Evolutionary conservation across 1,284 basidiomycete species (phyloP).

Genomic region (Ustilago cynodontis): DNA sequence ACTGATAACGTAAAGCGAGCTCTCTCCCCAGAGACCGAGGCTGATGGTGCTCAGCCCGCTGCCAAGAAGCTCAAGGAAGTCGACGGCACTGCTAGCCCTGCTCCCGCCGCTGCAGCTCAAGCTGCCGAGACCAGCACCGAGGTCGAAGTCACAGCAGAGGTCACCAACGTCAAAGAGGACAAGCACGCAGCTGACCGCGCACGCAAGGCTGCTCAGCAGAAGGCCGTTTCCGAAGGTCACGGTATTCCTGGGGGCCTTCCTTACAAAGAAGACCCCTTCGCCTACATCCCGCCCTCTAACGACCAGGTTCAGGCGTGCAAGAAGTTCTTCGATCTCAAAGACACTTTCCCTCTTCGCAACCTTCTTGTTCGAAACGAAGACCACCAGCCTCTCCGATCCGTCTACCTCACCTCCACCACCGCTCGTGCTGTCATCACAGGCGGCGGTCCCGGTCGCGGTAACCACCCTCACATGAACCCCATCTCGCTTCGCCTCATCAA

Average conservation of each 20-base stretch:
- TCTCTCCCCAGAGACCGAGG: conserved; percentile 43
- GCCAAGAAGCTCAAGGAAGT: conserved; percentile 55
- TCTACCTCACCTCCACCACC: conserved; percentile 89
- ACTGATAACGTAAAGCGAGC: conserved; percentile 30
- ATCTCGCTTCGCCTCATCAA: conserved; percentile 86
- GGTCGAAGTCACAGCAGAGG: conserved; percentile 20
- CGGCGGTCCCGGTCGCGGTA: conserved; percentile 74
- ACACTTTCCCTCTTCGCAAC: conserved; percentile 81
- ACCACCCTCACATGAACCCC: conserved; percentile 74
- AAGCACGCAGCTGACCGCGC: conserved; percentile 60
- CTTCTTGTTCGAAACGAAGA: conserved; percentile 88
- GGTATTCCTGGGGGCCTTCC: conserved; percentile 64
- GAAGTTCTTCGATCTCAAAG: conserved; percentile 79
- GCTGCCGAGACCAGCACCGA: conserved; percentile 1
- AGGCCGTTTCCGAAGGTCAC: conserved; percentile 41
- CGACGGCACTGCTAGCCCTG: conserved; percentile 9
- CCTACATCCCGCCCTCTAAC: conserved; percentile 56
- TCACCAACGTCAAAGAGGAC: conserved; percentile 50
- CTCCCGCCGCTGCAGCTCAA: conserved; percentile 3
- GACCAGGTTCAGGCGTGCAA: conserved; percentile 72
- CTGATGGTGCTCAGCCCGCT: conserved; percentile 37
- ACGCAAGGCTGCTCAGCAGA: conserved; percentile 45
- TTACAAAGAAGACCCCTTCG: conserved; percentile 66
- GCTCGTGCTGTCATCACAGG: conserved; percentile 80
- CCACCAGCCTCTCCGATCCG: conserved; percentile 81